Evolutionary conservation across 768 basidiomycete genomes (phyloP).

Genomic region (Suillus fuscotomentosus): DNA sequence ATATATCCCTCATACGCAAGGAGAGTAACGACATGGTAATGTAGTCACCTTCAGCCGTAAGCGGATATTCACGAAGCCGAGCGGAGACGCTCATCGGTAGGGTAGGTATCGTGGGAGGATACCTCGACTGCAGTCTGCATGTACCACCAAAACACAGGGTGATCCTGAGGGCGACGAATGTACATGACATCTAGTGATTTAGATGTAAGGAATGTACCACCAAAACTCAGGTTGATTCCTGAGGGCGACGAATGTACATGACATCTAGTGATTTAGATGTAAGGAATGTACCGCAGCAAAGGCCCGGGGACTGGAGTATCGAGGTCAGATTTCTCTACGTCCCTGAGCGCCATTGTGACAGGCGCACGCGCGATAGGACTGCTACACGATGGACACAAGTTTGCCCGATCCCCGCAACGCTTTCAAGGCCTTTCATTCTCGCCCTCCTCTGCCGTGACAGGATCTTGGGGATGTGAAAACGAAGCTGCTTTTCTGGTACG

Average conservation of each 20-base stretch:
- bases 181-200: background rate
- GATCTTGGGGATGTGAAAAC: conserved; percentile 41
- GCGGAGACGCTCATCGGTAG: background rate
- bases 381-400: conserved; percentile 8
- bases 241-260: background rate
- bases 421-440: conserved; percentile 42
- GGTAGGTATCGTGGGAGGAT: background rate
- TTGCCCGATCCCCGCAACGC: conserved; percentile 53
- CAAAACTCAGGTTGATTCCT: background rate
- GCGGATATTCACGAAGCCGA: no score
- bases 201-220: background rate
- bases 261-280: background rate
- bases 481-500: conserved; percentile 64
- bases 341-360: background rate
- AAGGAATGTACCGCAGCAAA: background rate
- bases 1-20: conserved; percentile 20
- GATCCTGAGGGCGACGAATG: background rate
- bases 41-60: background rate
- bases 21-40: background rate
- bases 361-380: conserved; percentile 7
- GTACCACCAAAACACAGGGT: background rate
- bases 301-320: background rate
- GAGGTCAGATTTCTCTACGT: background rate
- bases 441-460: conserved; percentile 34
- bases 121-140: background rate